These are phyloP conservation scores for Cladophialophora yegresii DNA, from an alignment of 2,329 filamentous ascomycete genomes.

Conservation along the genomic window DNA sequence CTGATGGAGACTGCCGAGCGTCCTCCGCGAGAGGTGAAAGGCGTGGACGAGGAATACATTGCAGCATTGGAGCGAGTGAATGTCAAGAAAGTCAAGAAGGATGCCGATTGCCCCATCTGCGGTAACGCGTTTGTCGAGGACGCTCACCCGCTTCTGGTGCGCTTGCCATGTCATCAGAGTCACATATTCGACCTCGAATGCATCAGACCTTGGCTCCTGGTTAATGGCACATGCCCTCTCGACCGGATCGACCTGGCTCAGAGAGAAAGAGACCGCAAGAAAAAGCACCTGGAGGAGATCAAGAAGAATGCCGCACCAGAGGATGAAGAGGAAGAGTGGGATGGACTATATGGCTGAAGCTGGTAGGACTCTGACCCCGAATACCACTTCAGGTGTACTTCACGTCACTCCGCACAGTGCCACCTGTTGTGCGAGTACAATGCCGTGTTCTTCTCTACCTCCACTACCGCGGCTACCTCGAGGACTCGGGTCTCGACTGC, in stretches of 20 bases:
- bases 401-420: neutral
- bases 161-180: conserved; percentile 61
- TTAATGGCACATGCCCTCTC: conserved; percentile 65
- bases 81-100: conserved; percentile 37
- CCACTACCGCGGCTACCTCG: neutral
- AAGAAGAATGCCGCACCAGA: conserved; percentile 39
- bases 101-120: conserved; percentile 55
- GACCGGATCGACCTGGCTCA: conserved; percentile 62
- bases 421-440: neutral
- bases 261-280: conserved; percentile 53
- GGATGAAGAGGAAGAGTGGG: conserved; percentile 52
- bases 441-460: neutral
- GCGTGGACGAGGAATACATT: conserved; percentile 57
- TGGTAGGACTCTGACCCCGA: neutral
- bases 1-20: conserved; percentile 59
- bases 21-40: conserved; percentile 62
- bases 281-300: conserved; percentile 44
- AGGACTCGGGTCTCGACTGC: neutral
- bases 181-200: conserved; percentile 68
- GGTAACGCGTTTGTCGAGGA: conserved; percentile 58
- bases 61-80: conserved; percentile 36
- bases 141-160: conserved; percentile 64
- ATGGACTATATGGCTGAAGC: conserved; percentile 50
- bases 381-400: neutral
- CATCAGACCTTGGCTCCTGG: conserved; percentile 64